Percentiles rank a stretch among this genome's conserved stretches.
Conservation (phyloP, 768 basidiomycete species). For the Lentinula edodes region DNA sequence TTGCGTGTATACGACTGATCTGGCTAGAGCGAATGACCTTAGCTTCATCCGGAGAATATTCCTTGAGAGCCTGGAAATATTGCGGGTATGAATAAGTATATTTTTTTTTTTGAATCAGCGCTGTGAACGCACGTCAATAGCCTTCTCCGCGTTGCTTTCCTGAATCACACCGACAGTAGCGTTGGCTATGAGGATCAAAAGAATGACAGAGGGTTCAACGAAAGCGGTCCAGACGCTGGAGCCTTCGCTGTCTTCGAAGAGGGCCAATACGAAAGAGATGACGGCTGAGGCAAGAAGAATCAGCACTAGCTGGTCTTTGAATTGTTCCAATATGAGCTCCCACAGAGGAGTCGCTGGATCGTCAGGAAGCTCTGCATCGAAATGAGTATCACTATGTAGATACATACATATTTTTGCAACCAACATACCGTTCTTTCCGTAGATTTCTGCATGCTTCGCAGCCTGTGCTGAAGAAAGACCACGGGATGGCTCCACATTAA, state of each 20-base stretch:
- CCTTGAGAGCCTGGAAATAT: conserved; percentile 79
- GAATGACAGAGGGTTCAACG: conserved; percentile 92
- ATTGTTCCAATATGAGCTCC: conserved; percentile 96
- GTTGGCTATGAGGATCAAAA: conserved; percentile 93
- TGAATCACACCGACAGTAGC: conserved; percentile 97
- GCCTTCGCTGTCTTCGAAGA: conserved; percentile 74
- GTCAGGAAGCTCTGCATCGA: conserved; percentile 76
- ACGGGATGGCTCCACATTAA: conserved; percentile 50
- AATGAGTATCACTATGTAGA: conserved; percentile 5
- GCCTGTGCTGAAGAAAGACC: conserved; percentile 70
- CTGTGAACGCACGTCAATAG: conserved; percentile 78
- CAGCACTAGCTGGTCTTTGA: conserved; percentile 97
- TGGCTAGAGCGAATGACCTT: conserved; percentile 77
- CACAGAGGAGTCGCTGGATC: conserved; percentile 88
- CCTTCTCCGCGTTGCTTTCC: conserved; percentile 93
- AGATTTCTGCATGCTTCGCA: conserved; percentile 66
- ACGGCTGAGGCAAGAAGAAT: conserved; percentile 93
- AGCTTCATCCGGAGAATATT: conserved; percentile 96
- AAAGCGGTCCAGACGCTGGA: conserved; percentile 76
- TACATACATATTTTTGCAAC: background rate
- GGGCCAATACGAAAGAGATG: conserved; percentile 87
- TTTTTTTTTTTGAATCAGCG: conserved; percentile 2
- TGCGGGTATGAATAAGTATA: background rate
- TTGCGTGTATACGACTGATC: conserved; percentile 71
- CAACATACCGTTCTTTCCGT: conserved; percentile 78